Evolutionary conservation across 73 alveolate genomes (phyloP).

Genomic region (Symbiodinium natans): DNA sequence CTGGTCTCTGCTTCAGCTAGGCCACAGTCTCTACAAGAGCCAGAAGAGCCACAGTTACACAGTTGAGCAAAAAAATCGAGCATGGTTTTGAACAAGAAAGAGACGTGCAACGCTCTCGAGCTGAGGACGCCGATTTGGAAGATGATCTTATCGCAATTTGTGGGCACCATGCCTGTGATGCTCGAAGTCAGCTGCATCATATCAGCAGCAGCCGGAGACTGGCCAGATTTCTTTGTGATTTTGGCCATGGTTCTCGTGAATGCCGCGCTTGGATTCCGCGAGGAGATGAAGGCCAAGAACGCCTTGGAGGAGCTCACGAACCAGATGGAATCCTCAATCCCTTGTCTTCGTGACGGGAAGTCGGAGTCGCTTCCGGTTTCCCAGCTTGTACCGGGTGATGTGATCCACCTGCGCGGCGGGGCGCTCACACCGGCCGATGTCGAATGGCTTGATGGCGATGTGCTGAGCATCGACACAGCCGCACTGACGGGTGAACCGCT

Average conservation of each 20-base stretch:
- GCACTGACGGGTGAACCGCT: conserved; percentile 93
- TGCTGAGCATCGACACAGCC: conserved; percentile 64
- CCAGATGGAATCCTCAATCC: conserved; percentile 54
- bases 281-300: conserved; percentile 84
- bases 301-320: conserved; percentile 92
- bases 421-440: conserved; percentile 92
- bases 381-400: conserved; percentile 85
- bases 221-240: conserved; percentile 90
- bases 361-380: conserved; percentile 56
- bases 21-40: not conserved
- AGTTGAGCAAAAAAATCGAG: no score
- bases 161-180: conserved; percentile 90
- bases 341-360: conserved; percentile 63
- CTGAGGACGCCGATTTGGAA: conserved; percentile 79
- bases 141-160: conserved; percentile 56
- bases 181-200: conserved; percentile 76
- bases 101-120: no score
- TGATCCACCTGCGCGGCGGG: conserved; percentile 93
- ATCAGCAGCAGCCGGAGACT: conserved; percentile 89
- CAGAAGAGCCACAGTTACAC: no score
- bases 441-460: conserved; percentile 76
- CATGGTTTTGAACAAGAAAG: no score
- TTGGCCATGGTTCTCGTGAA: conserved; percentile 86
- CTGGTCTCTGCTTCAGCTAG: not conserved
- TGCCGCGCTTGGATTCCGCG: conserved; percentile 88